Evolutionary conservation across 1,284 basidiomycete genomes (phyloP), one percentile per base, ranked within the genome.

Genomic region (Pseudozyma thailandica): DNA sequence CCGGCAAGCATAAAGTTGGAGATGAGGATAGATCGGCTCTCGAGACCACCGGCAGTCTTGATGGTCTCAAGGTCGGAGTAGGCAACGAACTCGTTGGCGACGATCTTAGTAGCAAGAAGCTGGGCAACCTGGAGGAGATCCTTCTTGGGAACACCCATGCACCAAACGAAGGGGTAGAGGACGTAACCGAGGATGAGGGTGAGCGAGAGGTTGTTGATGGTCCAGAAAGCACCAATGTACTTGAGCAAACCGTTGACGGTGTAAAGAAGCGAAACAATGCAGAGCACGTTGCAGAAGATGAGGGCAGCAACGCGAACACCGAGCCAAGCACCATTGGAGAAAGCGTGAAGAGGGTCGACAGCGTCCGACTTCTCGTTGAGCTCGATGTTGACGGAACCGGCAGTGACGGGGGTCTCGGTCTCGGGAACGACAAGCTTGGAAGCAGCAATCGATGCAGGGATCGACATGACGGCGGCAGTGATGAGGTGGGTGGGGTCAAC

Each of bases 391-490:
- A 93, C 87, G 28, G 85, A 87, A 18, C 93, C 93, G 50, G 91
- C 89, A 30, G 93, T 94, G 54, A 93, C 87, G 43, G 93, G 91
- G 76, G 91, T 90, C 45, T 93, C 91, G 41, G 86, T 84, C 84
- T 95, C 93, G 2, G 93, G 93, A 20, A 90, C 78, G 45, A 92
- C 90, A 77, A 94, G 85, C 85, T 95, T 95, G 82, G 90, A 90
- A 73, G 94, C 93, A 3, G 93, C 88, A 80, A 95, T 93, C 12
- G 92, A 93, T 1, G 93, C 93, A 10, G 93, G 93, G 77, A 95
- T 95, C 80, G 90, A 91, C 93, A 95, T 95, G 73, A 95, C 90
- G 10, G 91, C 93, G 5, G 93, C 91, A 6, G 93, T 93, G 77
- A 95, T 87, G 27, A 95, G 86, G 83, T 92, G 92, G 50, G 79